Percentiles rank a stretch among this genome's conserved stretches.
Conservation (phyloP, 805 yeast species). For the Saitoella complicata region DNA sequence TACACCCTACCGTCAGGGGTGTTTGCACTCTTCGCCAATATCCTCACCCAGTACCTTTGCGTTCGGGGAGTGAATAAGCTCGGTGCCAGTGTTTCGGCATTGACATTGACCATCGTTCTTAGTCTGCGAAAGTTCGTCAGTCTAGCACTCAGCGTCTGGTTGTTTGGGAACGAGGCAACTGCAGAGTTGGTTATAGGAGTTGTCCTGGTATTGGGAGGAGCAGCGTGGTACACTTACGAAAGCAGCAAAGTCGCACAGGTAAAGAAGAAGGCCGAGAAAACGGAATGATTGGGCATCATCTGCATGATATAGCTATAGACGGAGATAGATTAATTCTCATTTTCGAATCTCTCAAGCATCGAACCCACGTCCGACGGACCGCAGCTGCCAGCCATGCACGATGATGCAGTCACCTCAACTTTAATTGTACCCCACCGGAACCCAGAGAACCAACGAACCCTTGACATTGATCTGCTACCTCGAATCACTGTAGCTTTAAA, state of each 20-base stretch:
- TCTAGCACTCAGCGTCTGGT: constrained; percentile 35
- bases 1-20: not conserved
- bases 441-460: too few relatives aligned
- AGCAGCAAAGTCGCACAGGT: not conserved
- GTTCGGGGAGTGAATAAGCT: constrained; percentile 51
- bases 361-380: too few relatives aligned
- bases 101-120: constrained; percentile 46
- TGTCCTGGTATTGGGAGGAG: constrained; percentile 37
- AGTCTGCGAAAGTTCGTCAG: constrained; percentile 47
- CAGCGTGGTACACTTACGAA: constrained; percentile 28
- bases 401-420: too few relatives aligned
- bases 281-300: too few relatives aligned
- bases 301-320: too few relatives aligned
- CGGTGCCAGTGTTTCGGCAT: constrained; percentile 40
- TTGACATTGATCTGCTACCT: too few relatives aligned
- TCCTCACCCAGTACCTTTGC: constrained; percentile 43
- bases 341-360: too few relatives aligned
- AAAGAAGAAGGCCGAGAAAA: too few relatives aligned
- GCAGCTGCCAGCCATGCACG: too few relatives aligned
- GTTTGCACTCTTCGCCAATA: constrained; percentile 26
- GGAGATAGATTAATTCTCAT: too few relatives aligned
- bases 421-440: too few relatives aligned
- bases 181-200: constrained; percentile 32
- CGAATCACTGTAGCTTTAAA: too few relatives aligned
- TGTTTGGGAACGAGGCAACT: constrained; percentile 34